Evolutionary conservation across 768 basidiomycete genomes (phyloP), one percentile per base, ranked within the genome.

Genomic region (Guyanaporus albipodus): DNA sequence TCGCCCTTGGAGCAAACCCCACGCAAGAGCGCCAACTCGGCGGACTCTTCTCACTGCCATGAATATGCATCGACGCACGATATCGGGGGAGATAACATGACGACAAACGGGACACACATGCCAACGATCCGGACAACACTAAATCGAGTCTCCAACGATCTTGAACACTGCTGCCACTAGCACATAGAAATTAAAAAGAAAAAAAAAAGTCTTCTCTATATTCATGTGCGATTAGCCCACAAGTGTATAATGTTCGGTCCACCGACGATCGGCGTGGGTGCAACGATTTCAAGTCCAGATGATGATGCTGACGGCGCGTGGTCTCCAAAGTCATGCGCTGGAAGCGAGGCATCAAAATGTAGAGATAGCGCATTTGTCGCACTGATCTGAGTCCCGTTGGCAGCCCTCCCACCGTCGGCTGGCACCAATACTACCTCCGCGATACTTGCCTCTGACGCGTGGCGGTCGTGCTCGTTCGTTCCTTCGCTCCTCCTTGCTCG

Each of bases 301-400:
- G 62, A 48, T 35, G 44, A 49, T 45, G 44, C 48, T 47, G 59
- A 46, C 50, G 51, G 35, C 31, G 44, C 44, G 41, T 55, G 58
- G 22, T 21, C 27, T 42, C 46, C 49, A 29, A 57, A 49, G 44
- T 53, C 63, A 48, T 63, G 64, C 42, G 57, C 29, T 19, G 64
- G 52, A 49, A 60, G 54, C 42, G 64, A 66, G 64, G 64, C 64
- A 64, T 66, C 64, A 57, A 66, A 66, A 61, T 61, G 59, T 46
- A 66, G 61, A 33, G 66, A 67, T 60, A 66, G 49, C 48, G 64
- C 64, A 22, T 66, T 66, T 7, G 64, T 58, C 33, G 61, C 45
- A 41, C 53, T 56, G 38, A 67, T 60, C 49, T 62, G 50, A 43
- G 60, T 33, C 50, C 36, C 37, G 44, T 50, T 50, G 50, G 33